Evolutionary conservation across 2,329 filamentous ascomycete species (phyloP).

Genomic region (Colletotrichum echinochloae): DNA sequence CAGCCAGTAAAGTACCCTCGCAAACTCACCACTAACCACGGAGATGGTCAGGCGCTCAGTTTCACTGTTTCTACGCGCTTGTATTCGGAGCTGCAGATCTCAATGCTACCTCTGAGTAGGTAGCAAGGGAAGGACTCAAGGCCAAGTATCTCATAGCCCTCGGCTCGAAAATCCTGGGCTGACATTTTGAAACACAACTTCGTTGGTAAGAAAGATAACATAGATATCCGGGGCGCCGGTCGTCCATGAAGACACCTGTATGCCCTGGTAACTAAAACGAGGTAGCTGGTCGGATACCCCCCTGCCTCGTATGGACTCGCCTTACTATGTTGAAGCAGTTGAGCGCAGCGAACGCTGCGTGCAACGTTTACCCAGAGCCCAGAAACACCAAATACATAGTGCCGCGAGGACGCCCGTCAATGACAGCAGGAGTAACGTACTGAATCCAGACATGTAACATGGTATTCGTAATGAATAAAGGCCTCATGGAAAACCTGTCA

Average conservation of each 20-base stretch:
- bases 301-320: not conserved
- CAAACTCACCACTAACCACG: not conserved
- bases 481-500: conserved; percentile 4
- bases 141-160: not conserved
- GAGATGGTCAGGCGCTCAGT: not conserved
- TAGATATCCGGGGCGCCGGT: not conserved
- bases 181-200: not conserved
- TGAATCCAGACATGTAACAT: conserved; percentile 1
- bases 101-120: not conserved
- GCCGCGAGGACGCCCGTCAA: not conserved
- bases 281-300: not conserved
- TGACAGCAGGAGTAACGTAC: not conserved
- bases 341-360: not conserved
- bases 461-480: conserved; percentile 13
- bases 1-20: not conserved
- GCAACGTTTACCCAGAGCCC: not conserved
- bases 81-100: not conserved
- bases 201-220: not conserved
- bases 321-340: not conserved
- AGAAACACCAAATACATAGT: not conserved
- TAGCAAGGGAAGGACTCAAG: not conserved
- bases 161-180: not conserved
- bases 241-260: not conserved
- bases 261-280: not conserved
- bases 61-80: not conserved